Percentiles rank a stretch among this genome's conserved stretches.
These are phyloP conservation scores for Fragaria ananassa DNA, from an alignment of 306 rosid genomes.

Conservation along the genomic window DNA sequence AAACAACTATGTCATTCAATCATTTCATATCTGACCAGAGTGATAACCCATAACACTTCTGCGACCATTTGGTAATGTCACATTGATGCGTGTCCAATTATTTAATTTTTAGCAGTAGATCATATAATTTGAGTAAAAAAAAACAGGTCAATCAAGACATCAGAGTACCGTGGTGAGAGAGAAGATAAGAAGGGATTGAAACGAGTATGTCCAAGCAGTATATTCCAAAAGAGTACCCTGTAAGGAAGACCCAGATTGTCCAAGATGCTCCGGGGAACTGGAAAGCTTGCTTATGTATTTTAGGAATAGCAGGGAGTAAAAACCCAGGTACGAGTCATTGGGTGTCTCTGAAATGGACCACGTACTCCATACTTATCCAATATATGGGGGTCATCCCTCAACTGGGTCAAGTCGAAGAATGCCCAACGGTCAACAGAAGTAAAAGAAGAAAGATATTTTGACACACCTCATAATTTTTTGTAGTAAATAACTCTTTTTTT, in stretches of 20 bases:
- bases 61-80: no score
- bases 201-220: neutral
- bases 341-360: neutral
- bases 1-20: no score
- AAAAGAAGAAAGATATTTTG: neutral
- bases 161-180: neutral
- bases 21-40: no score
- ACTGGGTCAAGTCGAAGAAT: no score
- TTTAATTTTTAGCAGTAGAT: no score
- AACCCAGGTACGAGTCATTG: neutral
- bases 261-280: neutral
- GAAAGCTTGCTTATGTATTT: neutral
- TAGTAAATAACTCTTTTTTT: no score
- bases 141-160: neutral
- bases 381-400: neutral
- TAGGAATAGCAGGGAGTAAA: neutral
- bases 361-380: neutral
- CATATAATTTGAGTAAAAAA: neutral
- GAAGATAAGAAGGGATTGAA: neutral
- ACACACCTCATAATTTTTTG: neutral
- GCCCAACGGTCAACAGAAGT: neutral
- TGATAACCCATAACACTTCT: no score
- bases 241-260: neutral
- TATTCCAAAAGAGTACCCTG: neutral
- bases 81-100: no score